Conservation (phyloP, 2,329 filamentous ascomycete genomes). For the Hypoxylon sp. region DNA sequence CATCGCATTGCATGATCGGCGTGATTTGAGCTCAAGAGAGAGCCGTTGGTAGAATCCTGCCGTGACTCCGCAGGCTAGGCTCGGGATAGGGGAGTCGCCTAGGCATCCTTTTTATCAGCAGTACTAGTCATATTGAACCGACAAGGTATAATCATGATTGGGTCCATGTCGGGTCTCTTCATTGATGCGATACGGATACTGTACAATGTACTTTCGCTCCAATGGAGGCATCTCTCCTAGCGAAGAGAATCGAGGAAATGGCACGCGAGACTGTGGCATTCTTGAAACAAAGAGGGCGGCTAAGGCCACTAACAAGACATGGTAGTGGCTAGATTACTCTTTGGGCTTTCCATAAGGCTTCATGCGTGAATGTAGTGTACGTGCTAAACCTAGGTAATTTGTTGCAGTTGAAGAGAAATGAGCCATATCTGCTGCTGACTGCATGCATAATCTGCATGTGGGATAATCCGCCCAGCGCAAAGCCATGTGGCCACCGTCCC, state of each 20-base stretch:
- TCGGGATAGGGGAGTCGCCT: slow-evolving; percentile 17
- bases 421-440: slow-evolving; percentile 32
- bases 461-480: slow-evolving; percentile 20
- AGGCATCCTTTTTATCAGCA: slow-evolving; percentile 11
- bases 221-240: background rate
- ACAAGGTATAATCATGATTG: slow-evolving; percentile 2
- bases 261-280: slow-evolving; percentile 23
- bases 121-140: slow-evolving; percentile 4
- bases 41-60: slow-evolving; percentile 21
- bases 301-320: slow-evolving; percentile 8
- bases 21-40: slow-evolving; percentile 18
- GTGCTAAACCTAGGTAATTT: slow-evolving; percentile 1
- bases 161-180: background rate
- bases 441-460: slow-evolving; percentile 32
- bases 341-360: slow-evolving; percentile 6
- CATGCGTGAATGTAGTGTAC: background rate
- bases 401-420: slow-evolving; percentile 7
- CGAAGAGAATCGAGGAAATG: slow-evolving; percentile 16
- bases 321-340: slow-evolving; percentile 10
- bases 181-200: background rate
- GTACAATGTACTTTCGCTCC: slow-evolving; percentile 9
- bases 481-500: slow-evolving; percentile 40
- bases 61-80: slow-evolving; percentile 12
- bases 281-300: slow-evolving; percentile 16
- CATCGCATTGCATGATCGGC: slow-evolving; percentile 39